Evolutionary conservation across 345 rosid species (phyloP).

Genomic region (Excoecaria cochinchinensis): DNA sequence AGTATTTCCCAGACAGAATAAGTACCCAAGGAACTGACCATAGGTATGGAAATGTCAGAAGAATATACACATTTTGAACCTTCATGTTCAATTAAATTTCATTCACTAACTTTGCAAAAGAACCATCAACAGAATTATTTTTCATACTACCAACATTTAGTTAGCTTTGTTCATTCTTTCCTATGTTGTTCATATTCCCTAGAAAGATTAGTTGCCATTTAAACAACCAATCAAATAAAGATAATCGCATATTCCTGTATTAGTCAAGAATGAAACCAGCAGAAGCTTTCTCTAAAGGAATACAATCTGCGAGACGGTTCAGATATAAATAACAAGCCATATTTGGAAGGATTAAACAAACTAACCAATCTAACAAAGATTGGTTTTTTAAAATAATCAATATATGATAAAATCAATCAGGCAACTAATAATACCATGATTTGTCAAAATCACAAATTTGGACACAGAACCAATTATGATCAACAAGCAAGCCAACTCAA

Average conservation of each 20-base stretch:
- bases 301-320: not conserved
- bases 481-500: not conserved
- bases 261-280: not conserved
- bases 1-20: not conserved
- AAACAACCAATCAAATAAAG: conserved; percentile 6
- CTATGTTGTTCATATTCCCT: not conserved
- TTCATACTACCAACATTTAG: not conserved
- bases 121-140: not conserved
- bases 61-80: not conserved
- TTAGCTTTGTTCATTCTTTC: not conserved
- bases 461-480: not conserved
- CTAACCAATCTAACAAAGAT: not conserved
- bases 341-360: not conserved
- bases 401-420: not conserved
- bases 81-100: conserved; percentile 1
- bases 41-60: conserved; percentile 2
- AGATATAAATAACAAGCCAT: not conserved
- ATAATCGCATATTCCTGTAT: not conserved
- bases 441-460: not conserved
- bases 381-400: not conserved
- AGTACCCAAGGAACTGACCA: conserved; percentile 4
- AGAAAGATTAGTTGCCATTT: not conserved
- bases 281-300: not conserved
- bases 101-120: not conserved
- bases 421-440: too few species aligned